Evolutionary conservation across 805 yeast genomes (phyloP).

Genomic region (Martiniozyma abietophila): DNA sequence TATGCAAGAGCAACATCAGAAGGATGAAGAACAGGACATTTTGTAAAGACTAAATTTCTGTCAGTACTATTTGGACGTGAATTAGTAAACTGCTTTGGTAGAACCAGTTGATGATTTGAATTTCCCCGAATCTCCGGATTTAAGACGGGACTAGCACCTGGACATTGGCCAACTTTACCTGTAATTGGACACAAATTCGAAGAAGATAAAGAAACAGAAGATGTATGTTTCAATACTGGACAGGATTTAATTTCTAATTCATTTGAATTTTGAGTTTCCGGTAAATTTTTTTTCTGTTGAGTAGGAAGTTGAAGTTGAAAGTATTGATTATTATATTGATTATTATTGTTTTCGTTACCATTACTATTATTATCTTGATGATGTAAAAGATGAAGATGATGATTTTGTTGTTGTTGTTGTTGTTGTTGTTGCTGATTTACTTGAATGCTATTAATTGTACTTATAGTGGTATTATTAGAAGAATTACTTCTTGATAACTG

Average conservation of each 20-base stretch:
- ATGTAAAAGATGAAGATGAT: no score
- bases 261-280: no score
- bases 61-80: background rate
- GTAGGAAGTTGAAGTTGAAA: no score
- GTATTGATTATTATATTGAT: no score
- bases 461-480: slow-evolving; percentile 6
- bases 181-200: slow-evolving; percentile 16
- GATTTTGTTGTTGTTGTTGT: no score
- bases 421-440: no score
- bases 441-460: no score
- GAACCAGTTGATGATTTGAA: no score
- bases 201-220: background rate
- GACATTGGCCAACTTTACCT: slow-evolving; percentile 19
- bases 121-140: background rate
- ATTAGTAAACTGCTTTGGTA: background rate
- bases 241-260: slow-evolving; percentile 6
- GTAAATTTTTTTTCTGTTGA: no score
- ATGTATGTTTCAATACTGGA: background rate
- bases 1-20: slow-evolving; percentile 10
- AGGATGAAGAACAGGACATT: slow-evolving; percentile 24
- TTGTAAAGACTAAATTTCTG: slow-evolving; percentile 13
- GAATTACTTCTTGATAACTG: slow-evolving; percentile 8
- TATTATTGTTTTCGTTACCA: slow-evolving; percentile 4
- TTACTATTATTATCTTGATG: slow-evolving; percentile 5
- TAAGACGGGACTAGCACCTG: slow-evolving; percentile 10